Evolutionary conservation across 352 stramenopile genomes (phyloP).

Genomic region (Phytopythium kandeliae): DNA sequence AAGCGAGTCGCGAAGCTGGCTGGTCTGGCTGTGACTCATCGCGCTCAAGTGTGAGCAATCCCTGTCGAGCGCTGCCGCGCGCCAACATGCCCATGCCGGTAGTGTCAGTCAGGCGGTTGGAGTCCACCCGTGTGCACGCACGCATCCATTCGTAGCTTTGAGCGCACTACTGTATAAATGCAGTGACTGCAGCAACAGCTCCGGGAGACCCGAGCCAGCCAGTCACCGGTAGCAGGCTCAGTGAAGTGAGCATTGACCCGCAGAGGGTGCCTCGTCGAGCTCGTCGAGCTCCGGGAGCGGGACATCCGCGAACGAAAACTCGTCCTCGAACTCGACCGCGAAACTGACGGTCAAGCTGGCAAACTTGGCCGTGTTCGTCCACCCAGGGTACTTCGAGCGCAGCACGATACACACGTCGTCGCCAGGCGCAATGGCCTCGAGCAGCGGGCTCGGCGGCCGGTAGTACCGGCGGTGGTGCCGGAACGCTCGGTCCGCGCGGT

Average conservation of each 20-base stretch:
- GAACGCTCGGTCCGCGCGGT: conserved; percentile 34
- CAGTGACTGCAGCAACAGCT: too few species aligned
- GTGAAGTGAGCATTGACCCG: conserved; percentile 20
- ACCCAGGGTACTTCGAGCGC: conserved; percentile 54
- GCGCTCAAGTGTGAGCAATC: too few species aligned
- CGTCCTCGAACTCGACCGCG: conserved; percentile 38
- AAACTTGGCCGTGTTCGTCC: conserved; percentile 57
- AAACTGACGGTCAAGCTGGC: conserved; percentile 42
- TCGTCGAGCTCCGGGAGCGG: conserved; percentile 20
- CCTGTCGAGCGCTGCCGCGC: too few species aligned
- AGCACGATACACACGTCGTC: conserved; percentile 47
- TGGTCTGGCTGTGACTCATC: too few species aligned
- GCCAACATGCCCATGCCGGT: too few species aligned
- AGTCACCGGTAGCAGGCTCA: conserved; percentile 9
- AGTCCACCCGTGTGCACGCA: too few species aligned
- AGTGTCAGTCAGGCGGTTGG: too few species aligned
- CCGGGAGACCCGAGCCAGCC: too few species aligned
- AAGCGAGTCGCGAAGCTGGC: too few species aligned
- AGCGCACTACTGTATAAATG: too few species aligned
- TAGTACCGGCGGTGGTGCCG: conserved; percentile 61
- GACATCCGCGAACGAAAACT: conserved; percentile 33
- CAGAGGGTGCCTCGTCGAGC: conserved; percentile 1
- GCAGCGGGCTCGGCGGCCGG: conserved; percentile 17
- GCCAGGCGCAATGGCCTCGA: conserved; percentile 34
- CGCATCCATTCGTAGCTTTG: too few species aligned